Evolutionary conservation across 108 stramenopile genomes (phyloP), one percentile per base, ranked within the genome.

Genomic region (Epithemia pelagica): DNA sequence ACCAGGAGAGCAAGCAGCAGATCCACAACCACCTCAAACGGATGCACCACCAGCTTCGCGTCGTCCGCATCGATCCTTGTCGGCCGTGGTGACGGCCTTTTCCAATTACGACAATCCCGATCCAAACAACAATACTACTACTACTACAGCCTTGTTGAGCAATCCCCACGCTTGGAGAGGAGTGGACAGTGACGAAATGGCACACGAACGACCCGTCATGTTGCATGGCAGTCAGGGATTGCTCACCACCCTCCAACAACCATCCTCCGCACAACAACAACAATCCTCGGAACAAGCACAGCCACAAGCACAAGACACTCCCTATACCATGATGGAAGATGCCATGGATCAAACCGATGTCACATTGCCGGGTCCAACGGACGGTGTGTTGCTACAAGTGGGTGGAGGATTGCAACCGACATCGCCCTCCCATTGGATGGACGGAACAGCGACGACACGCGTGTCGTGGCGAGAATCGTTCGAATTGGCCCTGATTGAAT

Each of bases 181-280:
- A 7, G 68, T 68, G 32, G 67, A 57, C 25, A 30, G 67, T 3
- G 71, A 78, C 20, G 53, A 56, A 24, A 62, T 64, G 31, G 59
- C 61, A 15, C 68, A 62, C 32, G 89, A 90, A 54, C 76, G 77
- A 31, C 86, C 86, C 10, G 72, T 92, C 28, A 59, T 78, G 0
- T 64, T 92, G 32, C 88, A 86, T 61, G 91, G 91, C 5, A 31
- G 77, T 23, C 66, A 90, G 62, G 91, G 91, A 15, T 64, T 92
- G 30, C 65, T 92, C 30, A 55, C 56, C 26, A 15, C 37, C 37
- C 10, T 10, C 15, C 37, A 46, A 5, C 37, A 46, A 46, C 37
- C 5, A 10, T 15, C 5, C 15, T 46, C 37, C 5, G 63, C 33
- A 26, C 54, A 64, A 26, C 66, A 67, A 53, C 72, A 59, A 25